These are phyloP conservation scores for Rubroshorea leprosula DNA, from an alignment of 345 rosid genomes.

Conservation along the genomic window DNA sequence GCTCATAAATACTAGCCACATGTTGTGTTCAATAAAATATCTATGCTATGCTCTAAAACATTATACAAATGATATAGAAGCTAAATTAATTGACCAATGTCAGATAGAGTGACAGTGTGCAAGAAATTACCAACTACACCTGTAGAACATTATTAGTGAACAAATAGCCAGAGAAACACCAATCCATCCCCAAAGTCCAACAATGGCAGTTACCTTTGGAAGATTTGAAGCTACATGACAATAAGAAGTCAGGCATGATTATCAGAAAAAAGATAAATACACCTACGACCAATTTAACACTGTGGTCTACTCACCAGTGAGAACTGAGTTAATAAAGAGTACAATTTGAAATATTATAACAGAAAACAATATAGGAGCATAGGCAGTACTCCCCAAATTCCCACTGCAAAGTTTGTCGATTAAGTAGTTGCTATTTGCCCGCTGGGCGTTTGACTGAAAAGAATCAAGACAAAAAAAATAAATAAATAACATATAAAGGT, in stretches of 20 bases:
- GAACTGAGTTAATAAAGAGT: slow-evolving; percentile 72
- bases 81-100: slow-evolving; percentile 9
- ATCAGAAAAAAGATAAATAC: slow-evolving; percentile 4
- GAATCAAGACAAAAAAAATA: slow-evolving; percentile 8
- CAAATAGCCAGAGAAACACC: slow-evolving; percentile 56
- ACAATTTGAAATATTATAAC: slow-evolving; percentile 38
- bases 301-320: slow-evolving; percentile 41
- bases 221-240: slow-evolving; percentile 59
- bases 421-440: slow-evolving; percentile 31
- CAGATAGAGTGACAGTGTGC: slow-evolving; percentile 9
- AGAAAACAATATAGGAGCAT: slow-evolving; percentile 66
- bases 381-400: slow-evolving; percentile 51
- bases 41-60: not conserved
- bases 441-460: slow-evolving; percentile 58
- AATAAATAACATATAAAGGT: slow-evolving; percentile 3
- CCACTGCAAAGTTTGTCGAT: slow-evolving; percentile 44
- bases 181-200: slow-evolving; percentile 82
- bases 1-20: no score
- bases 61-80: slow-evolving; percentile 3
- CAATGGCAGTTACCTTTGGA: slow-evolving; percentile 75
- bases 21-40: not conserved
- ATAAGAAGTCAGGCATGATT: slow-evolving; percentile 21
- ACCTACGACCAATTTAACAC: slow-evolving; percentile 6
- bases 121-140: slow-evolving; percentile 67
- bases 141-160: slow-evolving; percentile 58